Evolutionary conservation across 768 basidiomycete genomes (phyloP).

Genomic region (Coprinellus micaceus): DNA sequence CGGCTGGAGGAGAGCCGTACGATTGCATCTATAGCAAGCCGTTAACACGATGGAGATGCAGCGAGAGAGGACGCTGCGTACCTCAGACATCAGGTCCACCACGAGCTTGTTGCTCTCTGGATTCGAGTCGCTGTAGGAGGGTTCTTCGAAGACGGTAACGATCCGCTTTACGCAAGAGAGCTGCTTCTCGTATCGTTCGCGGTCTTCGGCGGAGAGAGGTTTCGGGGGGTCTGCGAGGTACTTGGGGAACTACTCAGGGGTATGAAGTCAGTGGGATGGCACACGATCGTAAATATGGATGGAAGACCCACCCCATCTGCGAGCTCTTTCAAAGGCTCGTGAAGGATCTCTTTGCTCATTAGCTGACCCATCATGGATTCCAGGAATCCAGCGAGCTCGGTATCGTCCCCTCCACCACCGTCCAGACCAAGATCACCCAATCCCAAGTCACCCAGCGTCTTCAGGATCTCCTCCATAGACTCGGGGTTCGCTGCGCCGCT

Average conservation of each 20-base stretch:
- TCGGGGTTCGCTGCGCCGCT: slow-evolving; percentile 26
- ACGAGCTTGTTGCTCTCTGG: slow-evolving; percentile 43
- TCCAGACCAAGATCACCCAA: slow-evolving; percentile 18
- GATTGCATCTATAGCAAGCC: not conserved
- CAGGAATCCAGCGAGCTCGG: slow-evolving; percentile 61
- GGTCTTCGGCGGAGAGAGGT: slow-evolving; percentile 55
- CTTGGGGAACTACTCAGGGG: slow-evolving; percentile 58
- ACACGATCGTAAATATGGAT: not conserved
- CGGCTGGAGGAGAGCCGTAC: not conserved
- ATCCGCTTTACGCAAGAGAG: slow-evolving; percentile 52
- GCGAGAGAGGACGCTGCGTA: slow-evolving; percentile 25
- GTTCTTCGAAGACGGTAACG: slow-evolving; percentile 61
- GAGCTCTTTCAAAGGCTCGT: slow-evolving; percentile 83
- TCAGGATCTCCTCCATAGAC: slow-evolving; percentile 50
- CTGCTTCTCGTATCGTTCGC: slow-evolving; percentile 63
- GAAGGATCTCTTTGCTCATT: slow-evolving; percentile 79
- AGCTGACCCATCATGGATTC: slow-evolving; percentile 81
- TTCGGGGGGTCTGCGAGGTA: slow-evolving; percentile 60
- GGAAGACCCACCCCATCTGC: slow-evolving; percentile 51
- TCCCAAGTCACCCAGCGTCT: slow-evolving; percentile 40
- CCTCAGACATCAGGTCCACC: slow-evolving; percentile 74
- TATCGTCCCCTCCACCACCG: slow-evolving; percentile 34
- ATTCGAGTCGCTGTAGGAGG: slow-evolving; percentile 55
- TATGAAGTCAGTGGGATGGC: not conserved
- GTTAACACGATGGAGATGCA: not conserved